Evolutionary conservation across 495 filamentous ascomycete species (phyloP).

Genomic region (Podospora australis): DNA sequence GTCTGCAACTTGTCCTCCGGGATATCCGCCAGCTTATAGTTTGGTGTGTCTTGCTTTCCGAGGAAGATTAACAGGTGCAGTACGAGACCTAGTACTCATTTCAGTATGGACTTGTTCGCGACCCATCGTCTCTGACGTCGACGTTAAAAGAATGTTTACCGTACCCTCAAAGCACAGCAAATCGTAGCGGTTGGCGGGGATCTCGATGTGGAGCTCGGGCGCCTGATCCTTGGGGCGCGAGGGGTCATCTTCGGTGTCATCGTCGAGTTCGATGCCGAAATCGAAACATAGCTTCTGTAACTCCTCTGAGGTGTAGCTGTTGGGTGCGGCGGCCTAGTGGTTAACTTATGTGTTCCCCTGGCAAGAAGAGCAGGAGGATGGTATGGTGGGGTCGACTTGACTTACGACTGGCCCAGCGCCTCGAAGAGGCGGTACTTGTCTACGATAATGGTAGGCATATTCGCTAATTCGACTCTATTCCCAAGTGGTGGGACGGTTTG

Average conservation of each 20-base stretch:
- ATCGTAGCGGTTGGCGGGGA: conserved; percentile 98
- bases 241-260: conserved; percentile 71
- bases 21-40: conserved; percentile 67
- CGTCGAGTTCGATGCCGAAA: conserved; percentile 96
- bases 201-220: conserved; percentile 95
- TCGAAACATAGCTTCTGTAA: conserved; percentile 99
- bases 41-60: conserved; percentile 63
- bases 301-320: conserved; percentile 80
- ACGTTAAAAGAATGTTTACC: neutral
- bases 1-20: conserved; percentile 66
- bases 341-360: neutral
- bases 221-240: conserved; percentile 71
- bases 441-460: conserved; percentile 88
- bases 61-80: conserved; percentile 94
- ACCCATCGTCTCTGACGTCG: neutral
- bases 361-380: too few relatives aligned
- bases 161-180: conserved; percentile 90
- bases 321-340: neutral
- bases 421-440: conserved; percentile 94
- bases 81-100: conserved; percentile 53
- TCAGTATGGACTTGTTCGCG: conserved; percentile 1
- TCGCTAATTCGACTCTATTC: too few relatives aligned
- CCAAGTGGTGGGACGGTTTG: too few relatives aligned
- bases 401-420: conserved; percentile 81
- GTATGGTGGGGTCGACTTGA: conserved; percentile 22